These are phyloP conservation scores for Aspergillus ibericus DNA, from an alignment of 2,329 filamentous ascomycete species.

Conservation along the genomic window DNA sequence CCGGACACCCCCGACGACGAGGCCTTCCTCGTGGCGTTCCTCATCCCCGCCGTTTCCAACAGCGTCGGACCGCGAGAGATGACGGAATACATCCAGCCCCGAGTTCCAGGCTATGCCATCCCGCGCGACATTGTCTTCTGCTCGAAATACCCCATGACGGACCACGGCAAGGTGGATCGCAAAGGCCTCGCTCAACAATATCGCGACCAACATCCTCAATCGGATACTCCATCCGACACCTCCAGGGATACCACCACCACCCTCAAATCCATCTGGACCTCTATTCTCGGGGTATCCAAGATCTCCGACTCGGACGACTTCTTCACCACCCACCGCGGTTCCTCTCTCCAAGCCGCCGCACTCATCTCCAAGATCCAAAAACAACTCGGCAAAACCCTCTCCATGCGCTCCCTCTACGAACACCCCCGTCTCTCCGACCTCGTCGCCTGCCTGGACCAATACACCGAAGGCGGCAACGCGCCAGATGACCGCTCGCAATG, in stretches of 20 bases:
- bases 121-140: constrained; percentile 68
- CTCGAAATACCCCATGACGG: constrained; percentile 66
- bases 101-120: constrained; percentile 68
- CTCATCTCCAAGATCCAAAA: constrained; percentile 1
- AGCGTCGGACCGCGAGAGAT: constrained; percentile 48
- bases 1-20: not conserved
- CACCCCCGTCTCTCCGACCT: constrained; percentile 2
- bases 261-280: constrained; percentile 6
- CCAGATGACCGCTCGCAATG: constrained; percentile 6
- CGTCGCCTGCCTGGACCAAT: constrained; percentile 3
- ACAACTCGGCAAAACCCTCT: constrained; percentile 2
- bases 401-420: constrained; percentile 9
- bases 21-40: constrained; percentile 9
- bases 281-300: not conserved
- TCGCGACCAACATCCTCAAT: not conserved
- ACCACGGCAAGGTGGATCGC: constrained; percentile 64
- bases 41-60: constrained; percentile 3
- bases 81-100: constrained; percentile 65
- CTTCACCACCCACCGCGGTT: constrained; percentile 10
- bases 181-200: constrained; percentile 16
- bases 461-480: constrained; percentile 6
- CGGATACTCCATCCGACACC: not conserved
- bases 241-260: not conserved
- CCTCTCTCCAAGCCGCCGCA: constrained; percentile 10
- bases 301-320: constrained; percentile 9